phyloP scores from a whole-genome alignment of 2,329 filamentous ascomycete genomes.

The Fusarium hostae region DNA sequence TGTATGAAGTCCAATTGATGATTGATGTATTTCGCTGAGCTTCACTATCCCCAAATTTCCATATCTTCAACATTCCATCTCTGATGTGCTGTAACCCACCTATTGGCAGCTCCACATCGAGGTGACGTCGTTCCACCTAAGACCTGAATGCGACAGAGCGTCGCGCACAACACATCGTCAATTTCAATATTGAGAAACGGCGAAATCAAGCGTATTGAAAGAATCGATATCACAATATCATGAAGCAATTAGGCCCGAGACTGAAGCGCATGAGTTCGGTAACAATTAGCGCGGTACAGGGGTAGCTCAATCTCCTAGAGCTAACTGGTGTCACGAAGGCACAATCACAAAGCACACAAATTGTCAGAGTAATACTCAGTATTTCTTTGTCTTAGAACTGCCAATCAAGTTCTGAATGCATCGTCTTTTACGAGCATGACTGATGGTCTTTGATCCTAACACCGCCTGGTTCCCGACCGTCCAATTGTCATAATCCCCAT shows the following conservation, averaged over 20 bases:
- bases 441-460: constrained; percentile 46
- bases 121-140: constrained; percentile 26
- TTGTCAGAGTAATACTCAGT: constrained; percentile 37
- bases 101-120: not conserved
- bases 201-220: not conserved
- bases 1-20: not conserved
- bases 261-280: not conserved
- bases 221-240: not conserved
- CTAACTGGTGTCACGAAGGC: constrained; percentile 11
- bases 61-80: not conserved
- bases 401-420: constrained; percentile 40
- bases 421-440: constrained; percentile 43
- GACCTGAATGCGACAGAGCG: constrained; percentile 3
- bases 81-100: not conserved
- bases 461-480: constrained; percentile 48
- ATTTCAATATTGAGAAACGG: not conserved
- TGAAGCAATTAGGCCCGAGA: not conserved
- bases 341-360: constrained; percentile 16
- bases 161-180: constrained; percentile 12
- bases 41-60: not conserved
- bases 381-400: constrained; percentile 45
- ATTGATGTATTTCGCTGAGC: not conserved
- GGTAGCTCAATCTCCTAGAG: not conserved
- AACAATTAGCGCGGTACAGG: not conserved
- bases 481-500: constrained; percentile 47